These are phyloP conservation scores for Rhynchospora tenuis DNA, from an alignment of 176 grass and related monocot genomes.

Conservation along the genomic window DNA sequence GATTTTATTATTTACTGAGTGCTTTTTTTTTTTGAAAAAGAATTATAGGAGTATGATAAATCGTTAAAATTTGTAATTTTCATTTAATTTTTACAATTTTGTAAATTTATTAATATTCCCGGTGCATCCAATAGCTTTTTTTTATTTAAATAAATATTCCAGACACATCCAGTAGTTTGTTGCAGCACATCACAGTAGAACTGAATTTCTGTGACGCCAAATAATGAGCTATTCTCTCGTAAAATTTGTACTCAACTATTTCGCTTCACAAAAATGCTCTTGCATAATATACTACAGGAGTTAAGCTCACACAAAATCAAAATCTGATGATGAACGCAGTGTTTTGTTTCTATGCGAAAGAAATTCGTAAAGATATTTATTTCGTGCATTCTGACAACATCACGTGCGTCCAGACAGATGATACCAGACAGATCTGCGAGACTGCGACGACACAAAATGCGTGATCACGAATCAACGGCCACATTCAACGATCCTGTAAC, in stretches of 20 bases:
- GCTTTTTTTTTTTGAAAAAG: too few relatives aligned
- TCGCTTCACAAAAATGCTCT: neutral
- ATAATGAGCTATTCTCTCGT: neutral
- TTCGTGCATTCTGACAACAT: neutral
- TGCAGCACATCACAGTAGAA: neutral
- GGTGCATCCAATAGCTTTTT: neutral
- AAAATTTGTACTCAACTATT: neutral
- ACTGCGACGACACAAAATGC: neutral
- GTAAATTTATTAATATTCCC: neutral
- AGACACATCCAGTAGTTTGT: neutral
- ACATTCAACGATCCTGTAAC: neutral
- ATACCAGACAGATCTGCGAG: conserved; percentile 6
- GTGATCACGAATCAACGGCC: neutral
- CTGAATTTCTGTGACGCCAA: neutral
- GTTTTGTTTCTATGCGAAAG: neutral
- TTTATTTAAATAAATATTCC: neutral
- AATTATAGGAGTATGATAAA: too few relatives aligned
- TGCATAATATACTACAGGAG: neutral
- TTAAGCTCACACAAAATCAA: neutral
- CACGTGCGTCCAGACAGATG: neutral
- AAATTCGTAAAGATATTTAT: neutral
- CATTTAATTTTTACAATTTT: too few relatives aligned
- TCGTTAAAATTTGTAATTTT: too few relatives aligned
- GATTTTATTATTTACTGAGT: too few relatives aligned
- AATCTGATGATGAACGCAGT: neutral